phyloP scores from a whole-genome alignment of 495 filamentous ascomycete species.

The Elasticomyces elasticus region DNA sequence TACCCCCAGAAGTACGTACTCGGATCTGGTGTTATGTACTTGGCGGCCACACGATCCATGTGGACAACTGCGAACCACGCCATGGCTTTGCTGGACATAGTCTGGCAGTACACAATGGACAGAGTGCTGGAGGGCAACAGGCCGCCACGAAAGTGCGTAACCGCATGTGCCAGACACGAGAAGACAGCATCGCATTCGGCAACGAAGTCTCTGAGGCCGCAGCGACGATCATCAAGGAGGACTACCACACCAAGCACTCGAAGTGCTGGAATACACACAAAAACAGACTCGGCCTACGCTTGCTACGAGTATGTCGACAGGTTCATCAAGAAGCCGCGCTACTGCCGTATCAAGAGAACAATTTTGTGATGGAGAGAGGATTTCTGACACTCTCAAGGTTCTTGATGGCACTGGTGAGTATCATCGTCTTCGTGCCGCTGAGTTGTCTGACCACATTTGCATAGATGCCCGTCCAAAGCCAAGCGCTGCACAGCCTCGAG shows the following conservation, averaged over 20 bases:
- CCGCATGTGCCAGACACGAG: not conserved
- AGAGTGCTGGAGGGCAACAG: no score
- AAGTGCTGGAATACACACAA: not conserved
- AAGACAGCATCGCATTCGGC: no score
- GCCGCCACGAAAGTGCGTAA: no score
- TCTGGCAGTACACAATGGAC: no score
- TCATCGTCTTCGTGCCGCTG: no score
- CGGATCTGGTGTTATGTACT: not conserved
- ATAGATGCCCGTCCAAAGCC: no score
- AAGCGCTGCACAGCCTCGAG: not conserved
- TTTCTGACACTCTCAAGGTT: not conserved
- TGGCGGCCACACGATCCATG: not conserved
- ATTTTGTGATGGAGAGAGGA: not conserved
- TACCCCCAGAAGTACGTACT: not conserved
- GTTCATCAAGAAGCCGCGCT: slow-evolving; percentile 2
- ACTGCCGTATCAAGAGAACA: not conserved
- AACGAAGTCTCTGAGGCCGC: not conserved
- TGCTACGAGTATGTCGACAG: not conserved
- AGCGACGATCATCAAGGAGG: not conserved
- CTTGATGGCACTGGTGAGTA: no score
- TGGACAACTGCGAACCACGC: no score
- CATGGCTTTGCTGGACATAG: no score
- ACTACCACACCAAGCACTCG: not conserved
- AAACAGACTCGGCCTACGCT: not conserved
- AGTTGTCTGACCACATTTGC: no score